Conservation (phyloP, 805 yeast species). For the Diddensiella santjacobensis region DNA sequence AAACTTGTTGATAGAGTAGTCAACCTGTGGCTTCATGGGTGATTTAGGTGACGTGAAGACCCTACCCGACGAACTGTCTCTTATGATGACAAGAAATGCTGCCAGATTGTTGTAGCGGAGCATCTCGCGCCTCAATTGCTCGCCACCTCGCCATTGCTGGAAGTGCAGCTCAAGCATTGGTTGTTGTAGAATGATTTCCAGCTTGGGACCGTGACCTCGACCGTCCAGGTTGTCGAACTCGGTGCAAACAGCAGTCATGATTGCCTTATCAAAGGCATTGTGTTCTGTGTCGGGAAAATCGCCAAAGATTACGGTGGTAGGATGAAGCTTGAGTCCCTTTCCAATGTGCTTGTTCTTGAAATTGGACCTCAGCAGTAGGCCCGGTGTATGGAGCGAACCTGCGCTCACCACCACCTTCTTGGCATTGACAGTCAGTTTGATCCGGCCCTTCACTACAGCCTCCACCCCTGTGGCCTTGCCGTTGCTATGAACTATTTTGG, state of each 20-base stretch:
- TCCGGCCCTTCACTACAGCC: conserved; percentile 34
- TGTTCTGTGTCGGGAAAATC: conserved; percentile 39
- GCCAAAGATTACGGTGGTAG: conserved; percentile 41
- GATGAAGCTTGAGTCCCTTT: conserved; percentile 49
- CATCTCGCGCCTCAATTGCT: conserved; percentile 33
- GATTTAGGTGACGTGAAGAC: conserved; percentile 35
- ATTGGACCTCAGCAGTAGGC: conserved; percentile 44
- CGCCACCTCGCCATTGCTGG: conserved; percentile 43
- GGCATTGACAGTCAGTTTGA: conserved; percentile 37
- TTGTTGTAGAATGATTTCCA: conserved; percentile 46
- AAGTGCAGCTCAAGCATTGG: conserved; percentile 41
- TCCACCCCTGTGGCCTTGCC: conserved; percentile 46
- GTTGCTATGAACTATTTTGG: conserved; percentile 36
- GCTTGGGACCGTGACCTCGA: conserved; percentile 48
- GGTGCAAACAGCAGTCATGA: conserved; percentile 48
- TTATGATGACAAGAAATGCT: conserved; percentile 42
- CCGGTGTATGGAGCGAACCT: conserved; percentile 51
- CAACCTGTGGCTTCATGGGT: conserved; percentile 37
- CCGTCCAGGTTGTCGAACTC: conserved; percentile 51
- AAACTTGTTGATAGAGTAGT: conserved; percentile 40
- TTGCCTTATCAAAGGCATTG: conserved; percentile 40
- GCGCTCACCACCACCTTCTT: conserved; percentile 43
- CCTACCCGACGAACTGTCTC: conserved; percentile 43
- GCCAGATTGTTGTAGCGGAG: conserved; percentile 39
- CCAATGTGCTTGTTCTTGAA: conserved; percentile 51